These are phyloP conservation scores for Silene conica DNA, from an alignment of 148 eudicot genomes.

Conservation along the genomic window DNA sequence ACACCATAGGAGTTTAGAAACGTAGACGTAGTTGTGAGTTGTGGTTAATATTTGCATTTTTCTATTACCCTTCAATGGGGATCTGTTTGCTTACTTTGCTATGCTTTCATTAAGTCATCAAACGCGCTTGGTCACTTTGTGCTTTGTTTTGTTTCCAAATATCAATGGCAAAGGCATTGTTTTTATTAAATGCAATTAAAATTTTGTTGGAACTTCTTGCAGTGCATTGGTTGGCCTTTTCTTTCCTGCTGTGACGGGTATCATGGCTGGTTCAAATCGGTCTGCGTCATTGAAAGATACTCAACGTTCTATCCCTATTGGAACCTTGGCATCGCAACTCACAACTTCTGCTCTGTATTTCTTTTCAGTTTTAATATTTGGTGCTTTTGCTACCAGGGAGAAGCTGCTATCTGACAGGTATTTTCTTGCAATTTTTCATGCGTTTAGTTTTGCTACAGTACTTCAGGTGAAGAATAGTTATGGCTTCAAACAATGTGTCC, in stretches of 20 bases:
- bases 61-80: background rate
- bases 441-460: background rate
- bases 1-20: background rate
- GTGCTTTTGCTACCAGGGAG: slow-evolving; percentile 88
- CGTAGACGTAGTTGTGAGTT: background rate
- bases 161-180: background rate
- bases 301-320: slow-evolving; percentile 89
- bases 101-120: background rate
- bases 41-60: background rate
- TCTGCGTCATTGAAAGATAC: slow-evolving; percentile 93
- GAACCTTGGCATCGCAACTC: slow-evolving; percentile 91
- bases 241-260: slow-evolving; percentile 99
- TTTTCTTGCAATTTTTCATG: slow-evolving; percentile 6
- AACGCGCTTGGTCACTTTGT: background rate
- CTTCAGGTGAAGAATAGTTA: background rate
- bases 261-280: slow-evolving; percentile 99
- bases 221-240: slow-evolving; percentile 99
- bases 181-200: background rate
- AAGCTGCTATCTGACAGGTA: slow-evolving; percentile 96
- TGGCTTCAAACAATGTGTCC: background rate
- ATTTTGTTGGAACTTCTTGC: slow-evolving; percentile 20
- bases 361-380: slow-evolving; percentile 74
- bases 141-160: background rate
- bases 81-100: background rate
- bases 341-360: slow-evolving; percentile 67